phyloP scores from a whole-genome alignment of 768 basidiomycete species.

The Suillus subaureus region DNA sequence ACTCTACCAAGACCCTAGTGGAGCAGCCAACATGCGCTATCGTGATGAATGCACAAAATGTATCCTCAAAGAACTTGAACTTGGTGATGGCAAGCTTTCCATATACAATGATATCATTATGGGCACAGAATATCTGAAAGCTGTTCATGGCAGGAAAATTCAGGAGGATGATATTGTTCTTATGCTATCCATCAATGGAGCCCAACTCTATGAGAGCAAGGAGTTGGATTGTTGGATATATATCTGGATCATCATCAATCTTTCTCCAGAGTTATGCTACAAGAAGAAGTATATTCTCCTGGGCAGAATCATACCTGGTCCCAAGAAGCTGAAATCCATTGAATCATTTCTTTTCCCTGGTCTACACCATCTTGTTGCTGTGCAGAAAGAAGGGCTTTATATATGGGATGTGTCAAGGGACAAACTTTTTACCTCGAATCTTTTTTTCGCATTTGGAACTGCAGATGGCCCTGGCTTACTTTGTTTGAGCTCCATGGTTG shows the following conservation, averaged over 20 bases:
- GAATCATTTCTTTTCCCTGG: background rate
- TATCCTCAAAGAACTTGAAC: background rate
- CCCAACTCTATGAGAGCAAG: background rate
- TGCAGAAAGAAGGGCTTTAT: background rate
- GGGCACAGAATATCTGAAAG: background rate
- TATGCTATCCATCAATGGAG: background rate
- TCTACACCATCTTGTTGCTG: background rate
- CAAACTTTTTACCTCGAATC: accelerated
- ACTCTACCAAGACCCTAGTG: background rate
- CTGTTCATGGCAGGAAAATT: background rate
- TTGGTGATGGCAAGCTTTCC: background rate
- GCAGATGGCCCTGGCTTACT: background rate
- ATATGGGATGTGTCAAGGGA: background rate
- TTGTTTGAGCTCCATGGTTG: background rate
- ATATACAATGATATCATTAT: background rate
- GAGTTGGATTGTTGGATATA: background rate
- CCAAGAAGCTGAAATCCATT: background rate
- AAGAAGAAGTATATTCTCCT: background rate
- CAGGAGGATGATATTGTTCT: background rate
- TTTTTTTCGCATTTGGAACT: background rate
- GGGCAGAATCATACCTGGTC: background rate
- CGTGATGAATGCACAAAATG: background rate
- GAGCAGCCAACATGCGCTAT: background rate
- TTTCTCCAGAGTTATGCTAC: background rate
- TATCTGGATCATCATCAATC: background rate